A percentile compares a stretch with the other conserved stretches of the same genome.
Evolutionary conservation across 371 early-diverging fungal species (phyloP).

Genomic region (Fennellomyces sp.): DNA sequence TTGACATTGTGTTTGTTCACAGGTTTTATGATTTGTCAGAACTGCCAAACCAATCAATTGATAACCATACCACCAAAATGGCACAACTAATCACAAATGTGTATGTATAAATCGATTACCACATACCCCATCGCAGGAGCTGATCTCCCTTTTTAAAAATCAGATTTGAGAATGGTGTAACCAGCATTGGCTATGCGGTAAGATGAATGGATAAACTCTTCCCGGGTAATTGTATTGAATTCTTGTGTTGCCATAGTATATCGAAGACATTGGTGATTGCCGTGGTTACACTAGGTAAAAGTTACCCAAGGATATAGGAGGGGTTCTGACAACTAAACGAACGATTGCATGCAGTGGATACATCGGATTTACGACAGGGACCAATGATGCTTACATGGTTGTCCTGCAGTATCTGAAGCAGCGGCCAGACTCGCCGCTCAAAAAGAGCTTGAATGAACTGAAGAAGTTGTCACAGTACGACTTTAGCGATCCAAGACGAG

Average conservation of each 20-base stretch:
- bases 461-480: slow-evolving; percentile 25
- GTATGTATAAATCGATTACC: slow-evolving; percentile 20
- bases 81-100: slow-evolving; percentile 51
- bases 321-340: not conserved
- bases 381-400: slow-evolving; percentile 58
- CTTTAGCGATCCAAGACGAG: slow-evolving; percentile 38
- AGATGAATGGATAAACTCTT: slow-evolving; percentile 9
- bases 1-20: not conserved
- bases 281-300: slow-evolving; percentile 50
- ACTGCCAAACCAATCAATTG: slow-evolving; percentile 35
- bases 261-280: slow-evolving; percentile 43
- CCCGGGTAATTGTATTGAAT: too few relatives aligned
- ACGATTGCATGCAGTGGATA: slow-evolving; percentile 39
- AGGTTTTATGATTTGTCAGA: slow-evolving; percentile 44
- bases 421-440: slow-evolving; percentile 28
- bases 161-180: slow-evolving; percentile 51
- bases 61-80: slow-evolving; percentile 35
- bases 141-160: not conserved
- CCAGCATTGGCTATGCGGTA: slow-evolving; percentile 48
- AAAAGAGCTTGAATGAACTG: slow-evolving; percentile 37
- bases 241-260: slow-evolving; percentile 24
- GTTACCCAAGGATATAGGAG: not conserved
- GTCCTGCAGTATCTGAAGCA: slow-evolving; percentile 47
- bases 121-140: not conserved
- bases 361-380: slow-evolving; percentile 64